Percentiles rank a stretch among this genome's conserved stretches.
phyloP scores from a whole-genome alignment of 202 grass and related monocot species.

The Panicum virgatum region DNA sequence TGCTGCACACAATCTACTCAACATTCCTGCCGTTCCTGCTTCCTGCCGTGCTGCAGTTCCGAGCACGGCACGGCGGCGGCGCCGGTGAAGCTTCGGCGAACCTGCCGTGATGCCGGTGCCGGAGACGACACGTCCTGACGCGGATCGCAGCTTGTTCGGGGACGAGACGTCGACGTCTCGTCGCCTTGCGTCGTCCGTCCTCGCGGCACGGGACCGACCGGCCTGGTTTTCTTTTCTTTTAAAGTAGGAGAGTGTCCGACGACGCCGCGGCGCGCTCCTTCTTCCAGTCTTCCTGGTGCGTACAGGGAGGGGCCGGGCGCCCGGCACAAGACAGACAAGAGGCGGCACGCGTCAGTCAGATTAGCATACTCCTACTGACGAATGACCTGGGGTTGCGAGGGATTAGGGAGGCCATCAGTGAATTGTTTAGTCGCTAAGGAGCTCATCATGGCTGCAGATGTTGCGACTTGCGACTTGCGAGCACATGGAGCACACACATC shows the following conservation, averaged over 20 bases:
- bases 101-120: background rate
- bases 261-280: background rate
- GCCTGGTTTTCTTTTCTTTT: background rate
- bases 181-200: background rate
- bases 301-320: too few relatives aligned
- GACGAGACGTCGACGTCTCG: background rate
- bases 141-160: background rate
- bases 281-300: background rate
- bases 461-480: background rate
- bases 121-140: slow-evolving; percentile 7
- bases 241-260: background rate
- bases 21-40: background rate
- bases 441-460: slow-evolving; percentile 16
- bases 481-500: slow-evolving; percentile 32
- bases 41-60: too few relatives aligned
- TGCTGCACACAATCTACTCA: background rate
- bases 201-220: background rate
- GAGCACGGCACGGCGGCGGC: background rate
- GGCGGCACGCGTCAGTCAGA: background rate
- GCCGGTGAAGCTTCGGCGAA: background rate
- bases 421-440: slow-evolving; percentile 28
- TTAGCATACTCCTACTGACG: background rate
- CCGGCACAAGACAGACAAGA: too few relatives aligned
- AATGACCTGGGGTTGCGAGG: background rate
- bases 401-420: background rate